These are phyloP conservation scores for Ceratocystis ficicola DNA, from an alignment of 2,329 filamentous ascomycete genomes.

Conservation along the genomic window DNA sequence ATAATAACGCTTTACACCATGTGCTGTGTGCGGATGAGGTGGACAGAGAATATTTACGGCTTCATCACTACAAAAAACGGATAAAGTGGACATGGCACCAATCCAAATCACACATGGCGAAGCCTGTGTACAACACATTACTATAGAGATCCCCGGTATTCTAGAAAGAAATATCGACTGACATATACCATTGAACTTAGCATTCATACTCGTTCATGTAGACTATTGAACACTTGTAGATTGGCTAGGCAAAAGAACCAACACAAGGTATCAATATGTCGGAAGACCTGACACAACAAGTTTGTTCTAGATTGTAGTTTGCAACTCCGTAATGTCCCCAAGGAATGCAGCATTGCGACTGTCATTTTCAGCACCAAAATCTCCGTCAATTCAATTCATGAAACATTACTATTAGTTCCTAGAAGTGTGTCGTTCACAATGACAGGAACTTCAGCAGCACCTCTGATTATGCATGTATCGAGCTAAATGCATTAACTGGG, in stretches of 20 bases:
- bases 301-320: background rate
- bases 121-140: constrained; percentile 22
- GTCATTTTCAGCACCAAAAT: too few species aligned
- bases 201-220: too few species aligned
- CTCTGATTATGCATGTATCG: constrained; percentile 10
- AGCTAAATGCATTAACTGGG: background rate
- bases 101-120: background rate
- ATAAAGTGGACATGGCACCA: background rate
- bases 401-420: too few species aligned
- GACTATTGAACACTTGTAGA: too few species aligned
- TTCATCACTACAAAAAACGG: background rate
- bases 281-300: too few species aligned
- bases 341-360: too few species aligned
- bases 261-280: too few species aligned
- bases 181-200: background rate
- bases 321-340: background rate
- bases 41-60: background rate
- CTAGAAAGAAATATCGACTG: constrained; percentile 19
- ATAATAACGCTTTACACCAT: constrained; percentile 14
- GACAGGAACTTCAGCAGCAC: too few species aligned
- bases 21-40: constrained; percentile 12
- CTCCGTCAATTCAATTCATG: too few species aligned
- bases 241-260: too few species aligned
- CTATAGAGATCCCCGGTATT: constrained; percentile 20
- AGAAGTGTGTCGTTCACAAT: too few species aligned